Evolutionary conservation across 2,329 filamentous ascomycete species (phyloP), one percentile per base, ranked within the genome.

Genomic region (Penicillium sp.): DNA sequence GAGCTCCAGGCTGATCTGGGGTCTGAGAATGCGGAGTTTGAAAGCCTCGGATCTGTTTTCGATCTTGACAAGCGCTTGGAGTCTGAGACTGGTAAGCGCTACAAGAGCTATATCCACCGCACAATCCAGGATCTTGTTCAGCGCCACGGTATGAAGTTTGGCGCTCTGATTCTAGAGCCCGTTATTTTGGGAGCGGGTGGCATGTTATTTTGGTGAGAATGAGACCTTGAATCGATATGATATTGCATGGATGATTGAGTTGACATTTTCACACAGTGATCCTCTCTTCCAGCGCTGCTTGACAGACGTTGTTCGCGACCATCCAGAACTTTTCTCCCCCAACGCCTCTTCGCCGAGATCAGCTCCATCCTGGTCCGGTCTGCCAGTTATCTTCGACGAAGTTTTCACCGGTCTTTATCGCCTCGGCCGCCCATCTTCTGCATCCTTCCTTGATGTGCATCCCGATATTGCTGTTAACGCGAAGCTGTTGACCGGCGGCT

Each of bases 321-420:
- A 81, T 7, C 75, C 83, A 0, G 68, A 82, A 13, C 73, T 88
- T 5, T 88, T 90, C 61, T 71, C 75, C 33, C 53, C 50, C 43
- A 55, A 49, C 6, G 19, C 56, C 51, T 40, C 58, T 49, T 54
- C 59, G 13, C 51, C 31, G 8, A 55, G 33, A 42, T 36, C 50
- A 39, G 52, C 64, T 1, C 55, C 65, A 49, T 61, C 65, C 16
- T 95, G 91, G 91, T 79, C 80, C 1, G 90, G 91, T 2, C 81
- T 95, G 3, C 91, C 91, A 0, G 77, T 95, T 34, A 80, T 95
- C 62, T 91, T 91, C 60, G 91, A 96, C 67, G 91, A 95, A 69
- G 91, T 95, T 31, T 95, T 96, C 73, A 93, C 90, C 0, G 91
- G 91, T 1, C 78, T 95, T 4, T 92, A 92, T 70, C 89, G 91